Evolutionary conservation across 2,329 filamentous ascomycete species (phyloP).

Genomic region (Trichoderma endophyticum): DNA sequence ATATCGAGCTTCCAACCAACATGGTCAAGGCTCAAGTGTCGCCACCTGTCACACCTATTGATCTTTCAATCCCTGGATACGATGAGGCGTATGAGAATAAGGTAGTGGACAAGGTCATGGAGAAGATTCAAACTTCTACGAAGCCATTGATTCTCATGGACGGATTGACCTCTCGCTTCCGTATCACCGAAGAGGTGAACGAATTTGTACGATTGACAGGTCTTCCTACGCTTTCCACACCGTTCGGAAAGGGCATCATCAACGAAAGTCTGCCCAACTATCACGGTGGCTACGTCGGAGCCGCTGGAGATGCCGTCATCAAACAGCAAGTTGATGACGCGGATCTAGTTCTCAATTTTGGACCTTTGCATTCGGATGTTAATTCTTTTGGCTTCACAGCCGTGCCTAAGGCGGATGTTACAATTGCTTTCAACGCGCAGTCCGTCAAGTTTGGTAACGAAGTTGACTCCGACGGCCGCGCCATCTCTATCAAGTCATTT

Average conservation of each 20-base stretch:
- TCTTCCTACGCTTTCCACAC: slow-evolving; percentile 47
- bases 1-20: slow-evolving; percentile 54
- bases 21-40: slow-evolving; percentile 41
- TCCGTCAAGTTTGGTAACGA: not conserved
- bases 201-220: slow-evolving; percentile 40
- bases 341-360: slow-evolving; percentile 46
- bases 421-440: slow-evolving; percentile 30
- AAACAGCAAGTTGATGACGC: slow-evolving; percentile 39
- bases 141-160: slow-evolving; percentile 52
- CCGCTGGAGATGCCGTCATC: slow-evolving; percentile 34
- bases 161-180: slow-evolving; percentile 43
- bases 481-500: slow-evolving; percentile 27
- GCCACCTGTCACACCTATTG: slow-evolving; percentile 21
- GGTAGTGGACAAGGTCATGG: slow-evolving; percentile 35
- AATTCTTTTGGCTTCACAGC: slow-evolving; percentile 42
- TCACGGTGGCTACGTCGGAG: slow-evolving; percentile 47
- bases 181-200: slow-evolving; percentile 41
- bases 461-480: slow-evolving; percentile 24
- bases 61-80: slow-evolving; percentile 1
- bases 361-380: slow-evolving; percentile 45
- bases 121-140: slow-evolving; percentile 43
- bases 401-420: slow-evolving; percentile 33
- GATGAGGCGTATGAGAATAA: slow-evolving; percentile 24
- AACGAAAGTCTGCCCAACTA: slow-evolving; percentile 47
- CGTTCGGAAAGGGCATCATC: slow-evolving; percentile 49